Percentiles rank a stretch among this genome's conserved stretches.
Evolutionary conservation across 2,329 filamentous ascomycete species (phyloP).

Genomic region (Fusarium proliferatum): DNA sequence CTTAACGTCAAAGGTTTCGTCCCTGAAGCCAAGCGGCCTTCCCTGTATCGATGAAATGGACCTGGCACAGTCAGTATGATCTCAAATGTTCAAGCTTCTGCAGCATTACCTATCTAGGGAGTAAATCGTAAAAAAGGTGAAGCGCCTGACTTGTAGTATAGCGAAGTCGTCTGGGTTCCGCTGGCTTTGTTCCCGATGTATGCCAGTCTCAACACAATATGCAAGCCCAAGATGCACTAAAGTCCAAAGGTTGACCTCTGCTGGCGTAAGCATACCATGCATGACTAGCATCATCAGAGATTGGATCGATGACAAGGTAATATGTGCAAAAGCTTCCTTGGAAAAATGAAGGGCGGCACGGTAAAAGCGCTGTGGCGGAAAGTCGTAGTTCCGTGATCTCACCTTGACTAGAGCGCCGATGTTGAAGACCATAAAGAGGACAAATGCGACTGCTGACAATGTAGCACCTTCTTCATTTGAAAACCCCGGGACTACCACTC

Average conservation of each 20-base stretch:
- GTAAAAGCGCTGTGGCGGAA: background rate
- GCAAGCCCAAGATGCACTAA: background rate
- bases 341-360: background rate
- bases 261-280: background rate
- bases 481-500: background rate
- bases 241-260: background rate
- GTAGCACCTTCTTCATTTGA: background rate
- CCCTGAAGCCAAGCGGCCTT: background rate
- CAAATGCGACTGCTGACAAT: background rate
- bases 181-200: background rate
- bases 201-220: background rate
- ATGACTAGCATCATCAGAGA: background rate
- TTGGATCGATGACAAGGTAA: background rate
- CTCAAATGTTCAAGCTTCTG: too few relatives aligned
- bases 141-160: rapidly evolving
- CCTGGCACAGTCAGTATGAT: background rate
- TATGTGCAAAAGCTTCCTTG: background rate
- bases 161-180: rapidly evolving
- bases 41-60: background rate
- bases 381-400: background rate
- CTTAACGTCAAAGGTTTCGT: background rate
- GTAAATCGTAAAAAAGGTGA: background rate
- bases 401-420: background rate
- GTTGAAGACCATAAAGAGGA: background rate
- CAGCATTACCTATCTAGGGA: background rate